Evolutionary conservation across 208 protist species (phyloP).

Genomic region (Acanthamoeba castellanii): DNA sequence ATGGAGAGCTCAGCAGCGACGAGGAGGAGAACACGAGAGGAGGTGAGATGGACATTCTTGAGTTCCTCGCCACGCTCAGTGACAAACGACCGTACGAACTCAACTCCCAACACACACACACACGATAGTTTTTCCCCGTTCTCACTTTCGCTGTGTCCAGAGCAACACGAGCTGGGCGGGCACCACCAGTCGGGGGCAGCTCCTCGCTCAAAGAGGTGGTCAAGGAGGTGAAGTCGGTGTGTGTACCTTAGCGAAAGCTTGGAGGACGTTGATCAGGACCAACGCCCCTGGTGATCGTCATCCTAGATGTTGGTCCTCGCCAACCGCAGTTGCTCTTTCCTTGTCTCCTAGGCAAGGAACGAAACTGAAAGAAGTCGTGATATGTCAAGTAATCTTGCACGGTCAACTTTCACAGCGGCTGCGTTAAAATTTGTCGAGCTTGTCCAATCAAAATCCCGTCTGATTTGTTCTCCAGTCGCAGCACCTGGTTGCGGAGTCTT

Average conservation of each 20-base stretch:
- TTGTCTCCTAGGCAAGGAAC: no score
- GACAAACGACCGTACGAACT: not conserved
- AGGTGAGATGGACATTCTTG: constrained; percentile 15
- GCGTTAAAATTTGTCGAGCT: no score
- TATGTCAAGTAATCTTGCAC: no score
- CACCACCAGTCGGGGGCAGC: not conserved
- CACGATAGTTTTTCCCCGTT: not conserved
- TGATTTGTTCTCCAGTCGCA: no score
- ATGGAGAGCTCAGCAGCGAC: not conserved
- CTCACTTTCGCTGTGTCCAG: not conserved
- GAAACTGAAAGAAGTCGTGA: no score
- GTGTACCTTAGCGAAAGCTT: not conserved
- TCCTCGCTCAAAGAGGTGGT: constrained; percentile 32
- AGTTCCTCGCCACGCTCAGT: not conserved
- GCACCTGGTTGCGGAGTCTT: no score
- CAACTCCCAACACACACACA: not conserved
- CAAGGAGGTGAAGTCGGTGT: constrained; percentile 26
- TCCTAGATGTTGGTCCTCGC: no score
- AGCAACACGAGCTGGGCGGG: not conserved
- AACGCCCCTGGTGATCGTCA: no score
- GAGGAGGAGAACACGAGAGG: not conserved
- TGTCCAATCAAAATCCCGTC: no score
- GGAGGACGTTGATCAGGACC: no score
- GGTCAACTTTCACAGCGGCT: no score
- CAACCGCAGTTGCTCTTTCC: no score